Percentiles rank a stretch among this genome's conserved stretches.
phyloP scores from a whole-genome alignment of 225 moss, liverwort and hornwort species.

The Straminergon stramineum region DNA sequence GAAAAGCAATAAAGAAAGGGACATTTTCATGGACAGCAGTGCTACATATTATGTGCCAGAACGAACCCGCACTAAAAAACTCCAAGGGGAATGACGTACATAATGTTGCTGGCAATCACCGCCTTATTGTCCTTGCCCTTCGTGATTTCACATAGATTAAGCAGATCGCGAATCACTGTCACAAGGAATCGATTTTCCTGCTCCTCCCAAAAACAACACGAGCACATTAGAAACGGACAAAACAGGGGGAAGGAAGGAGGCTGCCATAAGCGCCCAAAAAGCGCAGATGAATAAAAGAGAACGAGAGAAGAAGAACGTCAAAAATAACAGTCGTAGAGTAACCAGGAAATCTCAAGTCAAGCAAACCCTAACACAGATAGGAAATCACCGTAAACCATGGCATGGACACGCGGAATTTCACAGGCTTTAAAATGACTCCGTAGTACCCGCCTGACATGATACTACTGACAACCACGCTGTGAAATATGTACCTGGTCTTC shows the following conservation, averaged over 20 bases:
- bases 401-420: background rate
- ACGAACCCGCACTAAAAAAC: background rate
- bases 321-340: background rate
- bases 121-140: conserved; percentile 99
- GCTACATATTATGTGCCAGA: background rate
- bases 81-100: conserved; percentile 21
- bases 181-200: conserved; percentile 96
- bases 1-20: background rate
- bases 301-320: background rate
- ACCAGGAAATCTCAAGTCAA: background rate
- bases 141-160: conserved; percentile 78
- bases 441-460: background rate
- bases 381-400: background rate
- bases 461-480: background rate
- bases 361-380: background rate
- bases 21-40: background rate
- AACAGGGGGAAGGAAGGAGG: background rate
- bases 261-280: background rate
- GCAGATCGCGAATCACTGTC: conserved; percentile 82
- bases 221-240: background rate
- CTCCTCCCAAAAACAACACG: background rate
- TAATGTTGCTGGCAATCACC: conserved; percentile 96
- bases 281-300: background rate
- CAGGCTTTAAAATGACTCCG: background rate
- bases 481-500: conserved; percentile 64